phyloP scores from a whole-genome alignment of 345 rosid species.

The Salix koriyanagi region DNA sequence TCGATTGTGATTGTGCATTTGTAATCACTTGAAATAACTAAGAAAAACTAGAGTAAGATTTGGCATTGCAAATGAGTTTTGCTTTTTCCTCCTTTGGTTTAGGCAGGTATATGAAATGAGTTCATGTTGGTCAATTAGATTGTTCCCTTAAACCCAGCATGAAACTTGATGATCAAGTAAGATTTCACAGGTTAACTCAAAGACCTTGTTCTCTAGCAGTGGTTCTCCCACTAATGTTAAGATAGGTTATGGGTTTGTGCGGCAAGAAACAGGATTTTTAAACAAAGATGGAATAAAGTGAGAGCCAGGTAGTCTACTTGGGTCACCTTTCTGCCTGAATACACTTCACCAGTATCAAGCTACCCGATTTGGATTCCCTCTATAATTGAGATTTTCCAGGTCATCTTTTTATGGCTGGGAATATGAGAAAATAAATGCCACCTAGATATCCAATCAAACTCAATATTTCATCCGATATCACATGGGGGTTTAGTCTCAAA shows the following conservation, averaged over 20 bases:
- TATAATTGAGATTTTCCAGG: not conserved
- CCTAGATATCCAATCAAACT: not conserved
- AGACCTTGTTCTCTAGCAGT: not conserved
- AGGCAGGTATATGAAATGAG: too few species aligned
- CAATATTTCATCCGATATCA: not conserved
- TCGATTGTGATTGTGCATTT: not conserved
- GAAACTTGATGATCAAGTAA: not conserved
- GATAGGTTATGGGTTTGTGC: not conserved
- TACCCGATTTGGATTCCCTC: not conserved
- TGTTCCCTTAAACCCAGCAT: not conserved
- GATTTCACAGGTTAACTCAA: not conserved
- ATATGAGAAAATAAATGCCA: not conserved
- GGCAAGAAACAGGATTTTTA: not conserved
- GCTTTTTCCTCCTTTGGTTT: not conserved
- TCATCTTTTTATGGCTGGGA: not conserved
- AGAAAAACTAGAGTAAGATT: not conserved
- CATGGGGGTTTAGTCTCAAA: not conserved
- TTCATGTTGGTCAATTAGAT: not conserved
- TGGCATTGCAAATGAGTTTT: not conserved
- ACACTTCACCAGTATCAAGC: not conserved
- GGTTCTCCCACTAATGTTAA: not conserved
- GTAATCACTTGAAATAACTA: not conserved
- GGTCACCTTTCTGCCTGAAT: not conserved
- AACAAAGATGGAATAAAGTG: not conserved
- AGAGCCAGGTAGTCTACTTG: not conserved